Evolutionary conservation across 2,329 filamentous ascomycete species (phyloP).

Genomic region (Cladosporium sp.): DNA sequence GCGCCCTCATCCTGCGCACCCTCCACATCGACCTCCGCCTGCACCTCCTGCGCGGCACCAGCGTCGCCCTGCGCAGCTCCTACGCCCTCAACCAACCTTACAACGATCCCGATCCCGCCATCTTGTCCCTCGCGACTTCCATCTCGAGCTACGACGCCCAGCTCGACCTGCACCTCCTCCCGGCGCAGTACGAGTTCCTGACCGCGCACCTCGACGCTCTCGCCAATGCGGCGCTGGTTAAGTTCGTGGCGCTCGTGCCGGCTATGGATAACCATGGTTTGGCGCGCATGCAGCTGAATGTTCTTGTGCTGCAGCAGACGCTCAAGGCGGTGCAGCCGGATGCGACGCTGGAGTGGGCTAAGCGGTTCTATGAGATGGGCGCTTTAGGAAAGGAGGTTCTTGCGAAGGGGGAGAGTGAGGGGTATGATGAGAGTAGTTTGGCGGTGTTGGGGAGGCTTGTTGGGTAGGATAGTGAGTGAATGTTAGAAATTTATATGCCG

Average conservation of each 20-base stretch:
- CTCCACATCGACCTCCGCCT: slow-evolving; percentile 87
- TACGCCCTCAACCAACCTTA: slow-evolving; percentile 69
- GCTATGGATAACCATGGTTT: slow-evolving; percentile 84
- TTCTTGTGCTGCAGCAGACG: slow-evolving; percentile 93
- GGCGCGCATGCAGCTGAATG: slow-evolving; percentile 88
- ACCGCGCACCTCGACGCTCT: slow-evolving; percentile 74
- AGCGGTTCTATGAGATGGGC: slow-evolving; percentile 70
- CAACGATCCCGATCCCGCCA: slow-evolving; percentile 73
- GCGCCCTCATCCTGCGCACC: slow-evolving; percentile 75
- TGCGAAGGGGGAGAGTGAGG: slow-evolving; percentile 34
- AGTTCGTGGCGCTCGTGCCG: slow-evolving; percentile 68
- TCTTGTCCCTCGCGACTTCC: slow-evolving; percentile 80
- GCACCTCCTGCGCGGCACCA: slow-evolving; percentile 78
- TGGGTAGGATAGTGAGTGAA: neutral
- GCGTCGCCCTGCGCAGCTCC: slow-evolving; percentile 51
- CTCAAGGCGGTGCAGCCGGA: slow-evolving; percentile 81
- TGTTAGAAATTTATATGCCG: neutral
- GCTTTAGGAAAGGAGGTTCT: slow-evolving; percentile 57
- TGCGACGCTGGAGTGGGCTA: slow-evolving; percentile 64
- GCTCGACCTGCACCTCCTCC: slow-evolving; percentile 70
- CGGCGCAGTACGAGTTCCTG: slow-evolving; percentile 70
- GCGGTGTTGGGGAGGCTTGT: slow-evolving; percentile 45
- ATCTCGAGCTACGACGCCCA: slow-evolving; percentile 88
- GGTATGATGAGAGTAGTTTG: slow-evolving; percentile 43
- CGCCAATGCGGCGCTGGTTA: slow-evolving; percentile 75